Percentiles rank a stretch among this genome's conserved stretches.
Conservation (phyloP, 345 rosid genomes). For the Carallia pectinifolia region DNA sequence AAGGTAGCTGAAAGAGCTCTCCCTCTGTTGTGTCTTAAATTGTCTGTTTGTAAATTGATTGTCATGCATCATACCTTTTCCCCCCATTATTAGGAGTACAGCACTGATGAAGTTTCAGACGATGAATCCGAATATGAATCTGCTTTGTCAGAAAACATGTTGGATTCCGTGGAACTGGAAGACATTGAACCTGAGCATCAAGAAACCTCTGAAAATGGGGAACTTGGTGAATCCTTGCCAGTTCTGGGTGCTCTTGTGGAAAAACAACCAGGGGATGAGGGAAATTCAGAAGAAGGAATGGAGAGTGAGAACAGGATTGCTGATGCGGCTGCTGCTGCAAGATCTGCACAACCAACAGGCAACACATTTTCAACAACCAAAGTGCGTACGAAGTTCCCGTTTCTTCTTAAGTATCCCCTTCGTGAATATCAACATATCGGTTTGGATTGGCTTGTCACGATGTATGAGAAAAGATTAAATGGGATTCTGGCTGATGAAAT, state of each 20-base stretch:
- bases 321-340: conserved; percentile 99
- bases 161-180: conserved; percentile 34
- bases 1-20: conserved; percentile 62
- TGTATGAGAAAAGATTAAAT: conserved; percentile 97
- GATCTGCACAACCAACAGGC: conserved; percentile 99
- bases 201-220: conserved; percentile 41
- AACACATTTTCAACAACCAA: conserved; percentile 91
- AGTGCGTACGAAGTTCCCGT: conserved; percentile 95
- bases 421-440: conserved; percentile 99
- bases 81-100: conserved; percentile 48
- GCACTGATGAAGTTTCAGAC: conserved; percentile 54
- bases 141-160: conserved; percentile 53
- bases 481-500: conserved; percentile 99
- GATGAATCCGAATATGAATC: conserved; percentile 70
- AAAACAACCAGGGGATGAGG: conserved; percentile 28
- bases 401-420: conserved; percentile 92
- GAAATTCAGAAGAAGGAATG: conserved; percentile 17
- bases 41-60: conserved; percentile 15
- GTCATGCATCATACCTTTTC: conserved; percentile 23
- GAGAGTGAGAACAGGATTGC: conserved; percentile 67
- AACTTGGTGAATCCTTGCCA: conserved; percentile 35
- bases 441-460: conserved; percentile 98
- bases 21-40: conserved; percentile 15
- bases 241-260: conserved; percentile 29
- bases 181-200: conserved; percentile 36